Conservation (phyloP, 2,329 filamentous ascomycete genomes). For the Clarireedia sp. region DNA sequence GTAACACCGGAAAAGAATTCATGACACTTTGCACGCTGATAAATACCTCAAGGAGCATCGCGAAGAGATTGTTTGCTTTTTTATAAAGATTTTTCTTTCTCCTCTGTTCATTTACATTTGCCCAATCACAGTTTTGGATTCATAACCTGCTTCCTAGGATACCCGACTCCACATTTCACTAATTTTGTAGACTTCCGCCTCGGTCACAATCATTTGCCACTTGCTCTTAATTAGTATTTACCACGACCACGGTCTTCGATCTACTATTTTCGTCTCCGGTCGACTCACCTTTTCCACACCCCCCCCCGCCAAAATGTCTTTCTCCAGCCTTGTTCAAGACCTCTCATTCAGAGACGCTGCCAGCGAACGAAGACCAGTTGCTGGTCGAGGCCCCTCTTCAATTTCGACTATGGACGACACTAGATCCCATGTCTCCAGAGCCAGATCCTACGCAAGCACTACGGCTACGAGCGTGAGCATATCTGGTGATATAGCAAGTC, state of each 20-base stretch:
- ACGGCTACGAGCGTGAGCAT: slow-evolving; percentile 63
- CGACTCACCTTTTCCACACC: background rate
- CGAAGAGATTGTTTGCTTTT: background rate
- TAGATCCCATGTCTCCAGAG: slow-evolving; percentile 52
- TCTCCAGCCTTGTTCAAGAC: slow-evolving; percentile 60
- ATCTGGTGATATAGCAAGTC: slow-evolving; percentile 69
- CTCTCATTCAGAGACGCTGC: slow-evolving; percentile 50
- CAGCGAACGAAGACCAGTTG: slow-evolving; percentile 37
- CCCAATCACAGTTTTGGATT: slow-evolving; percentile 9
- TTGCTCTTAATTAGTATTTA: background rate
- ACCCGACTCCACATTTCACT: background rate
- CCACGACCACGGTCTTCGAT: background rate
- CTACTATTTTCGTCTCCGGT: background rate
- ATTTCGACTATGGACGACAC: slow-evolving; percentile 47
- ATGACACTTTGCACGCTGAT: background rate
- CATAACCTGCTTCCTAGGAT: slow-evolving; percentile 1
- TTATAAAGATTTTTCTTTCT: background rate
- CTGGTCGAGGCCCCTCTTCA: slow-evolving; percentile 38
- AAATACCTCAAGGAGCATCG: background rate
- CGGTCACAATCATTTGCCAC: background rate
- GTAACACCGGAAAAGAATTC: too few relatives aligned
- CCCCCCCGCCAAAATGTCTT: slow-evolving; percentile 41
- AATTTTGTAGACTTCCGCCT: background rate
- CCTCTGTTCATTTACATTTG: background rate
- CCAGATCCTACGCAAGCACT: slow-evolving; percentile 60